A percentile compares a stretch with the other conserved stretches of the same genome.
phyloP scores from a whole-genome alignment of 306 rosid genomes.

The Chamaecrista fasciculata region DNA sequence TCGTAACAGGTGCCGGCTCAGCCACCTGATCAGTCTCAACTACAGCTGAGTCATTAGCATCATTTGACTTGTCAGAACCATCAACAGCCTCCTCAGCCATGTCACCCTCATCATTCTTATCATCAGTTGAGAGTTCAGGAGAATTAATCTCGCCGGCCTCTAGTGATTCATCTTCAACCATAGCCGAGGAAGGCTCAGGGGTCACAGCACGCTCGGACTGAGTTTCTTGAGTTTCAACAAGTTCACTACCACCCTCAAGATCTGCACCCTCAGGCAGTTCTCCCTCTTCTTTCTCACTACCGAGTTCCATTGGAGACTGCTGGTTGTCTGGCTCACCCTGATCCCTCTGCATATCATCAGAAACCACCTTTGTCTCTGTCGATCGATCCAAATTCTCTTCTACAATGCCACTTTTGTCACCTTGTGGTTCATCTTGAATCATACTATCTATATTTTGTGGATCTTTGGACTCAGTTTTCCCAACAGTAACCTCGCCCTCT shows the following conservation, averaged over 20 bases:
- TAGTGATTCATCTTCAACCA: constrained; percentile 59
- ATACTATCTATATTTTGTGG: constrained; percentile 36
- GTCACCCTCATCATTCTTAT: constrained; percentile 66
- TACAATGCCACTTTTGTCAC: constrained; percentile 39
- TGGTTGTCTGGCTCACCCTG: constrained; percentile 59
- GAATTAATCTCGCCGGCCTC: constrained; percentile 65
- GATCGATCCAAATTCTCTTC: constrained; percentile 61
- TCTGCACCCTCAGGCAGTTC: constrained; percentile 71
- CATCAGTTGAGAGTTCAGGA: constrained; percentile 60
- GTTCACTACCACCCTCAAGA: constrained; percentile 55
- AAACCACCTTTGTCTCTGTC: constrained; percentile 40
- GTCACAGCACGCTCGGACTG: constrained; percentile 56
- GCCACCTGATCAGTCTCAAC: constrained; percentile 56
- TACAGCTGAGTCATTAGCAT: constrained; percentile 46
- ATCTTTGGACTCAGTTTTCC: constrained; percentile 59
- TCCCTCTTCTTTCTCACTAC: constrained; percentile 84
- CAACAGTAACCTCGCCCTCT: constrained; percentile 48
- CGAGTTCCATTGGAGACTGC: constrained; percentile 41
- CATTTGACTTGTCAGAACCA: constrained; percentile 63
- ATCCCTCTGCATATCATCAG: constrained; percentile 65
- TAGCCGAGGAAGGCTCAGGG: constrained; percentile 61
- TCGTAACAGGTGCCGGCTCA: constrained; percentile 38
- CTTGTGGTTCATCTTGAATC: constrained; percentile 53
- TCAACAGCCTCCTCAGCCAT: constrained; percentile 68
- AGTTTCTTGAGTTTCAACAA: constrained; percentile 44